Percentiles rank a stretch among this genome's conserved stretches.
Evolutionary conservation across 768 basidiomycete species (phyloP).

Genomic region (Serendipita sp.): DNA sequence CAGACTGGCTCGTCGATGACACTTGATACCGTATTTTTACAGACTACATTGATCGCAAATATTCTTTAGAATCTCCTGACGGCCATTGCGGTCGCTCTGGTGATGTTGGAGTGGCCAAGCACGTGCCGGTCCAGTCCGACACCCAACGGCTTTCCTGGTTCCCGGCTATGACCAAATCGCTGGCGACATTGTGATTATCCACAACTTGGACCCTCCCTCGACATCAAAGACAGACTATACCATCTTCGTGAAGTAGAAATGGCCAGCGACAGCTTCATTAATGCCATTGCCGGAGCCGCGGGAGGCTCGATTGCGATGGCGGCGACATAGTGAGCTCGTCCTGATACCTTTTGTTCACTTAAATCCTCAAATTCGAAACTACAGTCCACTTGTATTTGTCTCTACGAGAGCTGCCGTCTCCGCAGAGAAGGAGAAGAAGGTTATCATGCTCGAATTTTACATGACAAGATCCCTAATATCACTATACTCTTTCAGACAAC

Average conservation of each 20-base stretch:
- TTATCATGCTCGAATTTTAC: slow-evolving; percentile 16
- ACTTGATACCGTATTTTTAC: no score
- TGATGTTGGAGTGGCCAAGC: not conserved
- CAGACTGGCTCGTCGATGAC: no score
- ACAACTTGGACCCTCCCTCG: not conserved
- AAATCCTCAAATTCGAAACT: slow-evolving; percentile 3
- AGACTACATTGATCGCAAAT: no score
- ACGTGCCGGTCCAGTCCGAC: not conserved
- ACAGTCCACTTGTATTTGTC: slow-evolving; percentile 77
- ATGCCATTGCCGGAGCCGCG: slow-evolving; percentile 74
- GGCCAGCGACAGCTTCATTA: slow-evolving; percentile 69
- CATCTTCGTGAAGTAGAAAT: slow-evolving; percentile 11
- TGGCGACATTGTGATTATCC: not conserved
- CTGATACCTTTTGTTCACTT: slow-evolving; percentile 3
- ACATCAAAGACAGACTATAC: not conserved
- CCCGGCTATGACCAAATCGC: not conserved
- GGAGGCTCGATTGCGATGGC: slow-evolving; percentile 87
- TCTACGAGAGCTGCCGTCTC: slow-evolving; percentile 89
- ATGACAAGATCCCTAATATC: no score
- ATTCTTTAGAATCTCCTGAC: no score
- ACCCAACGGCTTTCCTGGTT: not conserved
- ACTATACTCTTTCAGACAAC: slow-evolving; percentile 30
- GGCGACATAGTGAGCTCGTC: slow-evolving; percentile 54
- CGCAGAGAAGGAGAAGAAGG: slow-evolving; percentile 63
- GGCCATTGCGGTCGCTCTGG: no score